These are phyloP conservation scores for Exophiala viscosa DNA, from an alignment of 2,329 filamentous ascomycete species.

Conservation along the genomic window DNA sequence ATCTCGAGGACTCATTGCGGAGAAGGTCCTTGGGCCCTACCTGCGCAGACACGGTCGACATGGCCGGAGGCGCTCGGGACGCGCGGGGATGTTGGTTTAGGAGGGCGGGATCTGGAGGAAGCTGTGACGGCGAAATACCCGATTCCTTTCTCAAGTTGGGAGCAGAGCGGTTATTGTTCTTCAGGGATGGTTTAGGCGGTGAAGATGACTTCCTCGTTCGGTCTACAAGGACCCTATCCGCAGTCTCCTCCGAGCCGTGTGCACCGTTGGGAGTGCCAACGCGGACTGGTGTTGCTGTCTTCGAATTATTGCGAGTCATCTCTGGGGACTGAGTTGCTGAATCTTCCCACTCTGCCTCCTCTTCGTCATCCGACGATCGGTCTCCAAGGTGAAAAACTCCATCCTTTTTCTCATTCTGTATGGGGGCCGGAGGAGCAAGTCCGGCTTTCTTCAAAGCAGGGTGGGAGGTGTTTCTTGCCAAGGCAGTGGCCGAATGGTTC, in stretches of 20 bases:
- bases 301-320: slow-evolving; percentile 45
- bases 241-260: slow-evolving; percentile 2
- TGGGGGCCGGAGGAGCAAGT: slow-evolving; percentile 25
- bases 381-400: slow-evolving; percentile 46
- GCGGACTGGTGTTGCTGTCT: slow-evolving; percentile 25
- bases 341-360: slow-evolving; percentile 48
- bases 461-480: slow-evolving; percentile 39
- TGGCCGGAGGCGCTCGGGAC: slow-evolving; percentile 45
- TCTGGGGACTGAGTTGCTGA: slow-evolving; percentile 46
- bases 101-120: slow-evolving; percentile 21
- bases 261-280: slow-evolving; percentile 23
- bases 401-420: slow-evolving; percentile 31
- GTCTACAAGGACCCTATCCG: background rate
- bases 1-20: slow-evolving; percentile 25
- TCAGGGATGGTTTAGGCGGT: slow-evolving; percentile 17
- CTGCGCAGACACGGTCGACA: slow-evolving; percentile 47
- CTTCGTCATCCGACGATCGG: slow-evolving; percentile 38
- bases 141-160: slow-evolving; percentile 20
- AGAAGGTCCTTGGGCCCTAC: slow-evolving; percentile 35
- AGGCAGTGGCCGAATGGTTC: slow-evolving; percentile 43
- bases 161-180: slow-evolving; percentile 23
- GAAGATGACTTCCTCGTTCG: slow-evolving; percentile 17
- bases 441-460: slow-evolving; percentile 39
- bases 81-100: slow-evolving; percentile 35
- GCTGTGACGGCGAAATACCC: slow-evolving; percentile 13